Evolutionary conservation across 78 protist genomes (phyloP).

Genomic region (Dictyostelium firmibasis): DNA sequence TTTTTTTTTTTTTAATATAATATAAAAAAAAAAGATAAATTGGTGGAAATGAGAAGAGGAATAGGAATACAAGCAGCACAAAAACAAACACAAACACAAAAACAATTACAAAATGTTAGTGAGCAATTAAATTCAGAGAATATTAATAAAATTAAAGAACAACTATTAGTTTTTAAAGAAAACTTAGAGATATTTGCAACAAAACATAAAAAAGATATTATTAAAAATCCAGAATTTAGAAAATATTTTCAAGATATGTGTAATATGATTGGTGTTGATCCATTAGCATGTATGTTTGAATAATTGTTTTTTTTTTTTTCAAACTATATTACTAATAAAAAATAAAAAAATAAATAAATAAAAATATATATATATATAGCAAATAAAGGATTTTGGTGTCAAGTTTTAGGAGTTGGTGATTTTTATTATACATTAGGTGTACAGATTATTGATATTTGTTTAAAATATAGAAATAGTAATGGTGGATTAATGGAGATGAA

Average conservation of each 20-base stretch:
- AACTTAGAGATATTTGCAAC: slow-evolving; percentile 93
- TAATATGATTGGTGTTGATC: slow-evolving; percentile 94
- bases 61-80: slow-evolving; percentile 78
- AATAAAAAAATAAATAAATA: too few relatives aligned
- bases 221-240: slow-evolving; percentile 92
- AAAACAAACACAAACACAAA: slow-evolving; percentile 52
- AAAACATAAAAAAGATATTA: slow-evolving; percentile 88
- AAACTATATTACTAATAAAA: background rate
- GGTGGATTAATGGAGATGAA: slow-evolving; percentile 93
- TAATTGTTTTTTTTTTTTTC: background rate
- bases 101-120: slow-evolving; percentile 75
- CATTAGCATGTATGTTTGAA: slow-evolving; percentile 83
- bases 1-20: background rate
- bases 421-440: slow-evolving; percentile 96
- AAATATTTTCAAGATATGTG: slow-evolving; percentile 93
- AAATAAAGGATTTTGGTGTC: slow-evolving; percentile 96
- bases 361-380: too few relatives aligned
- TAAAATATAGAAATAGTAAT: slow-evolving; percentile 82
- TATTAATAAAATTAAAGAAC: slow-evolving; percentile 72
- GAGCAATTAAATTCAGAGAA: slow-evolving; percentile 72
- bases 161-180: slow-evolving; percentile 76
- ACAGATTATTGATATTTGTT: slow-evolving; percentile 93
- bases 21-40: background rate
- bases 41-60: slow-evolving; percentile 85
- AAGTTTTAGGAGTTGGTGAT: slow-evolving; percentile 96